Conservation (phyloP, 306 rosid genomes). For the Quillaja saponaria region DNA sequence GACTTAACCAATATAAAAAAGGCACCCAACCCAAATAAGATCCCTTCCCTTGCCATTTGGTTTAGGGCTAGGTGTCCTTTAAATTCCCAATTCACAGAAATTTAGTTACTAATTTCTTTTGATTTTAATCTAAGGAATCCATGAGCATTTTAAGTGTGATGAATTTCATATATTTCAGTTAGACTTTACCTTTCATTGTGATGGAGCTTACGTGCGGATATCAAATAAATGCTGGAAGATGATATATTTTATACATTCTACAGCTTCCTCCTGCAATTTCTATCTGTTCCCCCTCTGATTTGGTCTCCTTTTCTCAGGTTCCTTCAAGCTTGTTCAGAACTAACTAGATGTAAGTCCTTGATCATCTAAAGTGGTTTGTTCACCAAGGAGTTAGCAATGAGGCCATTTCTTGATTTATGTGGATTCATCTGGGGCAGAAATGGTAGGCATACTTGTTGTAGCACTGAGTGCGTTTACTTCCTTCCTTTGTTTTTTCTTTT, state of each 20-base stretch:
- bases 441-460: conserved; percentile 24
- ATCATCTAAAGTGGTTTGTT: not conserved
- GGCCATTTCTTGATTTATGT: conserved; percentile 5
- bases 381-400: conserved; percentile 3
- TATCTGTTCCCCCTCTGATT: conserved; percentile 13
- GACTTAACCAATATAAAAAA: too few relatives aligned
- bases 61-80: too few relatives aligned
- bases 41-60: too few relatives aligned
- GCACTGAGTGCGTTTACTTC: conserved; percentile 20
- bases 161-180: too few relatives aligned
- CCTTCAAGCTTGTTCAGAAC: conserved; percentile 67
- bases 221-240: not conserved
- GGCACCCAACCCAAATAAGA: too few relatives aligned
- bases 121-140: too few relatives aligned
- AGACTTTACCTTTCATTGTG: too few relatives aligned
- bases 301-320: conserved; percentile 48
- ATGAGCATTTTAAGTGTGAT: too few relatives aligned
- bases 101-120: too few relatives aligned
- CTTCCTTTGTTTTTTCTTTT: conserved; percentile 23
- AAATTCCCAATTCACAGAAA: too few relatives aligned
- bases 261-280: conserved; percentile 16
- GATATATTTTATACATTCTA: conserved; percentile 11
- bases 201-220: conserved; percentile 9
- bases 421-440: conserved; percentile 8
- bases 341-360: conserved; percentile 29